phyloP scores from a whole-genome alignment of 352 stramenopile species.

The Phytophthora ohioensis region DNA sequence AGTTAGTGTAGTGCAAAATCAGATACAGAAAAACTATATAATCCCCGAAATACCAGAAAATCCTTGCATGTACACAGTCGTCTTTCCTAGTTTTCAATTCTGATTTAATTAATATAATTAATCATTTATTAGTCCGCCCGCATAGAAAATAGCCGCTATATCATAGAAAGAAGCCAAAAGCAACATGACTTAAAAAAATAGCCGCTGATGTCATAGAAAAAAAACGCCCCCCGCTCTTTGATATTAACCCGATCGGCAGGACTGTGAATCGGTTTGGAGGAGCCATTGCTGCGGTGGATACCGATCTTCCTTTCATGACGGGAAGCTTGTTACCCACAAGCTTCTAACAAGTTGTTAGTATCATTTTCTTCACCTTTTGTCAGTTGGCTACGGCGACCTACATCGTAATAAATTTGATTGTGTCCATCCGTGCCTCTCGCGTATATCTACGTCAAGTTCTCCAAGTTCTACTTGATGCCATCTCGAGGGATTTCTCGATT shows the following conservation, averaged over 20 bases:
- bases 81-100: too few species aligned
- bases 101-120: too few species aligned
- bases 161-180: too few species aligned
- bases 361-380: slow-evolving; percentile 73
- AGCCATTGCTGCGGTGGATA: slow-evolving; percentile 91
- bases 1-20: too few species aligned
- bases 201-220: too few species aligned
- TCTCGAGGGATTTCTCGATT: slow-evolving; percentile 58
- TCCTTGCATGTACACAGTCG: too few species aligned
- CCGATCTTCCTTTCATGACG: slow-evolving; percentile 50
- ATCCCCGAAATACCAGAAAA: too few species aligned
- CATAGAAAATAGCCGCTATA: too few species aligned
- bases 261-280: slow-evolving; percentile 91
- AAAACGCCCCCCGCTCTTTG: slow-evolving; percentile 79
- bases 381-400: slow-evolving; percentile 79
- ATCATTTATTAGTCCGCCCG: too few species aligned
- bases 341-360: slow-evolving; percentile 32
- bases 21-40: too few species aligned
- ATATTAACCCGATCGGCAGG: slow-evolving; percentile 89
- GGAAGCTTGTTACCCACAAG: slow-evolving; percentile 26
- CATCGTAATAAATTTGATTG: slow-evolving; percentile 74
- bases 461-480: slow-evolving; percentile 46
- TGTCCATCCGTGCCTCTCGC: slow-evolving; percentile 84
- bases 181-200: too few species aligned
- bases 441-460: slow-evolving; percentile 80